Percentiles rank a stretch among this genome's conserved stretches.
These are phyloP conservation scores for Phlyctochytrium planicorne DNA, from an alignment of 192 early-diverging fungal genomes.

Conservation along the genomic window DNA sequence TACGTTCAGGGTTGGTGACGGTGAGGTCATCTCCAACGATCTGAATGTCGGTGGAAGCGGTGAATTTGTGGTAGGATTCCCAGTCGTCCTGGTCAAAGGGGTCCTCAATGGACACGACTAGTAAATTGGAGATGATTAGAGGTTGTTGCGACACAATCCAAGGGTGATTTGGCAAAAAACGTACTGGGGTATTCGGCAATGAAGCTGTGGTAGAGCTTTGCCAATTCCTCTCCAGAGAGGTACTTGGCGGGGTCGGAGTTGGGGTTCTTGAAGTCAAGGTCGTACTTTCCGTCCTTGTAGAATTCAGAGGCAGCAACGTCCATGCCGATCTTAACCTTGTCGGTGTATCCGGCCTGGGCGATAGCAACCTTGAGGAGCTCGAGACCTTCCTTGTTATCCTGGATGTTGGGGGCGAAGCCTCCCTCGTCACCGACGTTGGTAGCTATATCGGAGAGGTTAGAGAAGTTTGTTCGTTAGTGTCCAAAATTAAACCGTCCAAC, in stretches of 20 bases:
- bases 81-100: conserved; percentile 99
- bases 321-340: conserved; percentile 96
- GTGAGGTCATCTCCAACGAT: conserved; percentile 98
- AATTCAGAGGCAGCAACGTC: conserved; percentile 97
- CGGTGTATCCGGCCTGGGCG: conserved; percentile 91
- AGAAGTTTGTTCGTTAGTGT: not conserved
- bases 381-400: conserved; percentile 94
- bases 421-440: conserved; percentile 99
- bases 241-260: conserved; percentile 73
- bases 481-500: too few species aligned
- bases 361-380: conserved; percentile 89
- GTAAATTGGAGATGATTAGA: too few species aligned
- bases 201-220: conserved; percentile 81
- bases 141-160: too few species aligned
- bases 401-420: conserved; percentile 99
- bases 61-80: conserved; percentile 84
- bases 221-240: conserved; percentile 75
- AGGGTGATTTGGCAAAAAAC: too few species aligned
- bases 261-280: conserved; percentile 96
- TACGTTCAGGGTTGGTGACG: conserved; percentile 95
- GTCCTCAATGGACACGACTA: conserved; percentile 94
- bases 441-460: conserved; percentile 55
- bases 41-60: conserved; percentile 62
- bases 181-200: conserved; percentile 82
- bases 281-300: conserved; percentile 96